Evolutionary conservation across 345 rosid species (phyloP).

Genomic region (Salix dunnii): DNA sequence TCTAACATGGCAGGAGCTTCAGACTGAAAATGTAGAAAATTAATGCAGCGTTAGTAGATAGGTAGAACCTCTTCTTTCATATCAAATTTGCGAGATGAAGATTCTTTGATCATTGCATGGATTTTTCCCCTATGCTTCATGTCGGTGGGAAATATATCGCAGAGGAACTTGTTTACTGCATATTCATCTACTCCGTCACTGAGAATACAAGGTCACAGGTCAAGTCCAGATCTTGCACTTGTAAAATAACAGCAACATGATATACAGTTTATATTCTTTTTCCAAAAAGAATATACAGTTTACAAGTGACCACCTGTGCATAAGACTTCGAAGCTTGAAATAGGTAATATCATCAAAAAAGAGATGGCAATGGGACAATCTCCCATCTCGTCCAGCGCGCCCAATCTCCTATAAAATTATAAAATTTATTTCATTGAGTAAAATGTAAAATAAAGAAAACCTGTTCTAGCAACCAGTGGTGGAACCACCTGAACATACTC

Average conservation of each 20-base stretch:
- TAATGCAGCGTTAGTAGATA: constrained; percentile 12
- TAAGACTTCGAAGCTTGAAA: constrained; percentile 86
- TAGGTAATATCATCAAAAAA: constrained; percentile 68
- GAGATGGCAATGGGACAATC: constrained; percentile 80
- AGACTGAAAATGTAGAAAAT: constrained; percentile 3
- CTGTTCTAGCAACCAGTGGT: constrained; percentile 7
- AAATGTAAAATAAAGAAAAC: constrained; percentile 10
- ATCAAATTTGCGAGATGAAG: constrained; percentile 76
- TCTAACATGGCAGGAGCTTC: not conserved
- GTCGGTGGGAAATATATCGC: constrained; percentile 54
- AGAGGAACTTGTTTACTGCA: constrained; percentile 77
- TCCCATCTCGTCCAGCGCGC: constrained; percentile 94
- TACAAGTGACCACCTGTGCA: constrained; percentile 58
- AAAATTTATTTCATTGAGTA: constrained; percentile 17
- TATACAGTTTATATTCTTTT: not conserved
- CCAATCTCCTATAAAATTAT: constrained; percentile 67
- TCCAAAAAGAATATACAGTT: not conserved
- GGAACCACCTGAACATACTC: constrained; percentile 87
- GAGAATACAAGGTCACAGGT: constrained; percentile 25
- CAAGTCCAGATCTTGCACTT: constrained; percentile 12
- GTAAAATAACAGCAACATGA: not conserved
- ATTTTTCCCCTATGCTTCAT: constrained; percentile 43
- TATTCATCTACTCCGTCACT: constrained; percentile 97
- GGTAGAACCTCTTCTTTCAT: constrained; percentile 84
- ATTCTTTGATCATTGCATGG: constrained; percentile 63